Evolutionary conservation across 331 rosid genomes (phyloP), one percentile per base, ranked within the genome.

Genomic region (Phaseolus coccineus): DNA sequence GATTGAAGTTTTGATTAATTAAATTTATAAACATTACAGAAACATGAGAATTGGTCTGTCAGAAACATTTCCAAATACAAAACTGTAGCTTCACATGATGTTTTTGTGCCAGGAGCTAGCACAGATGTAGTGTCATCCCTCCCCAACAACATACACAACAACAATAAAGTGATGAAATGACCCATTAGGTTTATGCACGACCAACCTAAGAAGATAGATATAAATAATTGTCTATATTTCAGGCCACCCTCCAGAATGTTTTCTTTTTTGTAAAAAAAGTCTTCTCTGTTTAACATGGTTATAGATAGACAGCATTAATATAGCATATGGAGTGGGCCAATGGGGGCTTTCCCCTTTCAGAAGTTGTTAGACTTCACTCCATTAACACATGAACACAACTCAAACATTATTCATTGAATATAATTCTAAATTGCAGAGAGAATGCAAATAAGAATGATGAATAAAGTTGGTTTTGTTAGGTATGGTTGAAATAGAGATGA

Each of bases 301-400:
- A 27, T 69, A 44, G 73, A 37, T 37, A 37, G 42, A 66, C 35
- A 66, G 73, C 55, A 68, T 68, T 68, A 44, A 46, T 19, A 19
- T 65, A 65, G 37, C 55, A 68, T 68, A 68, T 44, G 24, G 24
- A 68, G 73, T 68, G 73, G 73, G 57, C 73, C 73, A 68, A 2
- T 22, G 27, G 25, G 28, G 31, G 30, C 48, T 40, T 66, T 40
- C 30, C 35, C 19, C 33, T 40, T 39, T 37, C 2, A 35, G 47
- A 64, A 37, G 0, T 11, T 65, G 8, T n/a, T n/a, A 8, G 1
- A 64, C 70, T 64, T 35, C 15, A 7, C 69, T 62, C 69, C 47
- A 62, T 63, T 35, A 33, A 27, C 15, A 8, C 1, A 40, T 66
- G 55, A 76, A 76, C 68, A 59, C 61, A 59, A 69, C 67, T 37